phyloP scores from a whole-genome alignment of 805 yeast species.

The Cyberlindnera maritima region DNA sequence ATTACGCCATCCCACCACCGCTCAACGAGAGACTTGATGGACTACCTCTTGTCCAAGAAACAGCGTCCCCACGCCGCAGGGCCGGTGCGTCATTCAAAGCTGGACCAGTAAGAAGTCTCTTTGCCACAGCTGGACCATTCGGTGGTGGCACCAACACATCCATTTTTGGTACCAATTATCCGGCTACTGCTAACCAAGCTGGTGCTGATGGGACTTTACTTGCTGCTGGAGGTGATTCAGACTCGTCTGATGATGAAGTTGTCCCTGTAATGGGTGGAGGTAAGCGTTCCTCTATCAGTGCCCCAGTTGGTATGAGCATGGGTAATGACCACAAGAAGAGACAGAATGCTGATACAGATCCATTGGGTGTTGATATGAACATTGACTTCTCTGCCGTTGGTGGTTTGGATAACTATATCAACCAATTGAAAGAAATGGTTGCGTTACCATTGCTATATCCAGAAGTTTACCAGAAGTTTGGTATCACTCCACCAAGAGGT shows the following conservation, averaged over 20 bases:
- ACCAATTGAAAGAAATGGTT: constrained; percentile 95
- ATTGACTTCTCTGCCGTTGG: constrained; percentile 86
- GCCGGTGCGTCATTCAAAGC: constrained; percentile 26
- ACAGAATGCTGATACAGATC: constrained; percentile 84
- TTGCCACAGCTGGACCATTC: constrained; percentile 95
- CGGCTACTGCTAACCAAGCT: constrained; percentile 28
- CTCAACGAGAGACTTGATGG: constrained; percentile 39
- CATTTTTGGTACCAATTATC: constrained; percentile 66
- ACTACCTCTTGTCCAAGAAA: constrained; percentile 8
- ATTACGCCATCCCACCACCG: constrained; percentile 85
- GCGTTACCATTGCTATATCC: constrained; percentile 91
- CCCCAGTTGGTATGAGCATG: constrained; percentile 21
- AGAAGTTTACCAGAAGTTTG: constrained; percentile 84
- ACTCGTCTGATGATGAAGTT: constrained; percentile 63
- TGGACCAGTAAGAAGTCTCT: constrained; percentile 56
- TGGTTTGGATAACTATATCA: constrained; percentile 86
- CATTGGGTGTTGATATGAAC: constrained; percentile 84
- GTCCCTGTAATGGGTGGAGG: constrained; percentile 42
- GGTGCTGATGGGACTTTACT: constrained; percentile 12
- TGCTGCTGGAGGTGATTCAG: constrained; percentile 44
- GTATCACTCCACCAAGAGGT: constrained; percentile 95
- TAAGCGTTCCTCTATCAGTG: constrained; percentile 33
- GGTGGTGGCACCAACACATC: constrained; percentile 94
- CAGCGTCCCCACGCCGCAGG: constrained; percentile 34
- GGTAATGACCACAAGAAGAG: constrained; percentile 42